Conservation (phyloP, 805 yeast genomes). For the Candida pseudofarinosa region DNA sequence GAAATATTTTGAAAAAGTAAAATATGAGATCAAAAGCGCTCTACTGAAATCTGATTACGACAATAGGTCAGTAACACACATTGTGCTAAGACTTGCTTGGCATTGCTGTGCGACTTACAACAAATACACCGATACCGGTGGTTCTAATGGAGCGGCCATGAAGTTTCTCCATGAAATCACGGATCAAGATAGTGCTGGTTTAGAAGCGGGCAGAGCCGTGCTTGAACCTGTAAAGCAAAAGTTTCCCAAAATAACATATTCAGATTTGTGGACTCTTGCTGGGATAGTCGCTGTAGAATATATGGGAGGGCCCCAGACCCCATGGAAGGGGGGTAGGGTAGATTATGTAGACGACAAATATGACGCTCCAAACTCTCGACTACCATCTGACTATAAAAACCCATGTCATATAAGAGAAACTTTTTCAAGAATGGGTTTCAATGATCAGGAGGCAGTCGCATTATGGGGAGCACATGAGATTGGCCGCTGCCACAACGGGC, state of each 20-base stretch:
- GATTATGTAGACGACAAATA: conserved; percentile 25
- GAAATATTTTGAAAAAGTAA: conserved; percentile 16
- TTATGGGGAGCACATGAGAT: conserved; percentile 71
- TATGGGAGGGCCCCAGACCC: conserved; percentile 59
- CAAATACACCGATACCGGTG: conserved; percentile 48
- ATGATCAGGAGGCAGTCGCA: conserved; percentile 69
- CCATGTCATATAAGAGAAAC: conserved; percentile 43
- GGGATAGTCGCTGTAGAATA: conserved; percentile 63
- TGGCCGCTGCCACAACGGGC: conserved; percentile 69
- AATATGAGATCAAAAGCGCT: conserved; percentile 29
- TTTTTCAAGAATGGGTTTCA: conserved; percentile 52
- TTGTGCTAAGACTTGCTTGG: conserved; percentile 79
- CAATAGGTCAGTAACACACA: conserved; percentile 72
- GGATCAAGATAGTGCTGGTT: conserved; percentile 50
- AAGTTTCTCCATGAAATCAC: conserved; percentile 45
- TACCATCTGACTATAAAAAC: conserved; percentile 47
- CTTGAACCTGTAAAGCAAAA: conserved; percentile 50
- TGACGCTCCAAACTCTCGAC: conserved; percentile 46
- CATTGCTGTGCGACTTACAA: conserved; percentile 84
- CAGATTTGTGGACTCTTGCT: conserved; percentile 71
- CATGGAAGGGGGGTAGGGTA: conserved; percentile 51
- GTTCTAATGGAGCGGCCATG: conserved; percentile 61
- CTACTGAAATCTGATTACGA: conserved; percentile 46
- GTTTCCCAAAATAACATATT: conserved; percentile 59
- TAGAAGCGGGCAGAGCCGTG: conserved; percentile 51